Evolutionary conservation across 106 monocot species (phyloP), one percentile per base, ranked within the genome.

Genomic region (Triglochin maritima): DNA sequence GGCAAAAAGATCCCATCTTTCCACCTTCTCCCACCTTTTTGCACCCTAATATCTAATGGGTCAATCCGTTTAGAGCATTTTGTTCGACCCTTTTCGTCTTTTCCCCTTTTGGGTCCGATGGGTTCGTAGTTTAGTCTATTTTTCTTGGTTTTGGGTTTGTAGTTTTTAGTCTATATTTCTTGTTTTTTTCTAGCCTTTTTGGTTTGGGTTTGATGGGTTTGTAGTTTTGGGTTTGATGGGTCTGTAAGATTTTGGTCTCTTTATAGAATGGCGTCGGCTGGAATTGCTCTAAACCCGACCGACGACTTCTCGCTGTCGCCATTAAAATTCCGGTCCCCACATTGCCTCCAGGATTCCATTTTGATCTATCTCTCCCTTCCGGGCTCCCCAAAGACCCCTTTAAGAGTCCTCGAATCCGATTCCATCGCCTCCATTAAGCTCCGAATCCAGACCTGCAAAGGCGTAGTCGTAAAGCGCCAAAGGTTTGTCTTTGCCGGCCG

Each of bases 371-470:
- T 91, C 56, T 72, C 80, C 14, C 64, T 87, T 15, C 29, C 60
- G 17, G 84, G 81, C 0, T 77, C 77, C 7, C 59, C 80, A 1
- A 66, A 68, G 57, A 78, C 82, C 65, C 84, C 87, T 3, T 56
- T 91, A 63, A 57, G 71, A 16, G 75, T 91, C 4, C 71, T 82
- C 10, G 87, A 81, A 47, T 84, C 80, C 9, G 90, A 91, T 17
- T 91, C 87, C 2, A 87, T 91, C 9, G 80, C 87, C 43, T 84
- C 84, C 6, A 78, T 91, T 58, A 87, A 91, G 82, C 87, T 87
- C 53, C 70, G 81, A 43, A 82, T 91, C 51, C 90, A 91, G 73
- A 70, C 59, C 15, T 80, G 60, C 73, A 91, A 82, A 60, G 90
- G 90, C 7, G 81, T 87, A 59, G 74, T 82, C 3, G 80, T 84